Base-by-base conservation (phyloP, 192 early-diverging fungal species). In the Paraglomus occultum region DNA sequence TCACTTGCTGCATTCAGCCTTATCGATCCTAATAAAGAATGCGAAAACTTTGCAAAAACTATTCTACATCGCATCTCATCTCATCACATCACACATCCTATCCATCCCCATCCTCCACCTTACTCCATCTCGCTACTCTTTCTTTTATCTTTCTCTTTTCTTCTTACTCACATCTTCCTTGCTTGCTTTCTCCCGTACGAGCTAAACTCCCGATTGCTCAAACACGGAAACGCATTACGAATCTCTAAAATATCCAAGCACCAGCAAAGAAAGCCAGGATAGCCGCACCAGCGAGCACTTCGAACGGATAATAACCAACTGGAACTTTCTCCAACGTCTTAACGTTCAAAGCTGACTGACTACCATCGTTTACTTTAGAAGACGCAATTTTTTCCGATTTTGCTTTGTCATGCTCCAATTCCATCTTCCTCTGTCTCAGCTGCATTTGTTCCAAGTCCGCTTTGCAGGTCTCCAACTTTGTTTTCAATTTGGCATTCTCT, bases 381-480 rank as follows among this genome's bases (percentile, higher is more conserved):
- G 43, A 5, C 22, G 39, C 57, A 44, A 55, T 51, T 14, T 51
- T 40, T 12, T 44, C 47, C 20, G 66, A 6, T 54, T 48, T 42
- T 18, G 9, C 23, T 20, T 42, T 45, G 31, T 31, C 31, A 31
- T 31, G 31, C 8, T 17, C 52, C 12, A 55, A 44, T 6, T 68
- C 67, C 44, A 39, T 68, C 43, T 57, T 68, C 14, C 67, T 51
- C 23, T 68, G 67, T 55, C 67, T 68, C 67, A 68, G n/a, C 22
- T 55, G 67, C 8, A 53, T 43, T 22, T 43, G 10, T 22, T 57
- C 47, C 39, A 68, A 68, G 14, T 68, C 67, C 38, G 45, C 52
- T 22, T 68, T 68, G n/a, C 57, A 68, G 20, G 6, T 68, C 8
- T 57, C 67, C 44, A 68, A 22, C 38, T 11, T 55, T 11, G 53